Conservation (phyloP, 257 asterid genomes). For the Cordia subcordata region DNA sequence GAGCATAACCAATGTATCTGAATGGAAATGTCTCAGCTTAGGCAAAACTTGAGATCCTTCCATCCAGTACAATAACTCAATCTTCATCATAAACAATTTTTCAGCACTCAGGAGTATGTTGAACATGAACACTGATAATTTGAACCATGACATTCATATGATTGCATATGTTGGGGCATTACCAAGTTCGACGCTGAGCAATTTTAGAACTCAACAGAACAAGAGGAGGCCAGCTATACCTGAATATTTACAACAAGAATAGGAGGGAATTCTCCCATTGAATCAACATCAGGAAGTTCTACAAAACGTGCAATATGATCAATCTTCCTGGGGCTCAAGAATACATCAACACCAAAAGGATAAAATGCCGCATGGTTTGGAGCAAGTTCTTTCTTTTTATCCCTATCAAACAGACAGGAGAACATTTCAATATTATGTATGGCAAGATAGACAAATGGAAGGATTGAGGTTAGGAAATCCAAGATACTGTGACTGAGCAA, state of each 20-base stretch:
- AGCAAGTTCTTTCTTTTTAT: slow-evolving; percentile 84
- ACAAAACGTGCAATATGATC: slow-evolving; percentile 82
- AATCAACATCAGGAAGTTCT: slow-evolving; percentile 69
- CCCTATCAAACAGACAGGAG: slow-evolving; percentile 45
- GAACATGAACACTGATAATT: no score
- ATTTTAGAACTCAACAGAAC: background rate
- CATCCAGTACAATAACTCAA: background rate
- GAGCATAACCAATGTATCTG: no score
- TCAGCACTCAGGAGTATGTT: background rate
- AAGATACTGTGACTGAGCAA: background rate
- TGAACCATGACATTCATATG: background rate
- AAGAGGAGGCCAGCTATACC: slow-evolving; percentile 38
- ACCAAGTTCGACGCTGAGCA: no score
- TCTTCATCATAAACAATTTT: background rate
- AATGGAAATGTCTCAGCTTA: background rate
- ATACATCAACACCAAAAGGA: slow-evolving; percentile 88
- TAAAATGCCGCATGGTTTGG: slow-evolving; percentile 59
- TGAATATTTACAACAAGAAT: slow-evolving; percentile 90
- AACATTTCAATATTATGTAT: background rate
- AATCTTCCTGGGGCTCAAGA: slow-evolving; percentile 74
- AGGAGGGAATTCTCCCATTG: slow-evolving; percentile 61
- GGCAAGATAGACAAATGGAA: background rate
- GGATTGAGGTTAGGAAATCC: background rate
- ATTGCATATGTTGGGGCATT: background rate
- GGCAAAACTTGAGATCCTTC: background rate